phyloP scores from a whole-genome alignment of 2,329 filamentous ascomycete species.

The Aspergillus latus region DNA sequence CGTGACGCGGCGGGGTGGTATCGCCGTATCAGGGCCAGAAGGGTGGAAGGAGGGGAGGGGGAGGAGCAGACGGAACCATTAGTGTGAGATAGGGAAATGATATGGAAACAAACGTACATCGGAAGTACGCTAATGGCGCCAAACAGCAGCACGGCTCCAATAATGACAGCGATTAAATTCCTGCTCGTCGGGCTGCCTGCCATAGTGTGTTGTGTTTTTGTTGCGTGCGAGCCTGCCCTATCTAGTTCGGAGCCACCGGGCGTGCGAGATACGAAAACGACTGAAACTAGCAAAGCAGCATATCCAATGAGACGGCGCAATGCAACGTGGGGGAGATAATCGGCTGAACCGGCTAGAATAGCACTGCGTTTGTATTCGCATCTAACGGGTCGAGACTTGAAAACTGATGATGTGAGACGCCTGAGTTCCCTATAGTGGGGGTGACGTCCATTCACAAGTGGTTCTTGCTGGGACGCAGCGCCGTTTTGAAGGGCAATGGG shows the following conservation, averaged over 20 bases:
- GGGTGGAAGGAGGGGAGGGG: slow-evolving; percentile 12
- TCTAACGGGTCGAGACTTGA: slow-evolving; percentile 5
- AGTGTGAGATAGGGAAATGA: slow-evolving; percentile 2
- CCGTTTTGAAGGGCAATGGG: slow-evolving; percentile 12
- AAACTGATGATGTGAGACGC: slow-evolving; percentile 5
- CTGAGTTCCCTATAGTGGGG: slow-evolving; percentile 6
- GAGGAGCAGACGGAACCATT: slow-evolving; percentile 10
- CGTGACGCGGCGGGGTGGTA: slow-evolving; percentile 11
- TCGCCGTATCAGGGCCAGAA: neutral
- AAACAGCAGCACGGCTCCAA: slow-evolving; percentile 32
- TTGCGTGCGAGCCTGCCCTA: neutral
- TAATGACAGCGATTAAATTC: slow-evolving; percentile 31
- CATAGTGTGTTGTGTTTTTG: slow-evolving; percentile 16
- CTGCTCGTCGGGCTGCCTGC: slow-evolving; percentile 21
- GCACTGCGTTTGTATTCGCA: slow-evolving; percentile 3
- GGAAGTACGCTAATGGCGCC: slow-evolving; percentile 31
- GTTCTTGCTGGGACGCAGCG: slow-evolving; percentile 4
- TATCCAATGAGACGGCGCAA: slow-evolving; percentile 15
- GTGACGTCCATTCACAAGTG: slow-evolving; percentile 5
- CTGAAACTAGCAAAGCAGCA: slow-evolving; percentile 12
- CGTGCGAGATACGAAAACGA: slow-evolving; percentile 14
- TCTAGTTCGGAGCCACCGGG: neutral
- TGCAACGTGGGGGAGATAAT: slow-evolving; percentile 5
- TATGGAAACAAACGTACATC: slow-evolving; percentile 25
- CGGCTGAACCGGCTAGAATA: slow-evolving; percentile 19